Evolutionary conservation across 2,329 filamentous ascomycete genomes (phyloP).

Genomic region (Tolypocladium sp.): DNA sequence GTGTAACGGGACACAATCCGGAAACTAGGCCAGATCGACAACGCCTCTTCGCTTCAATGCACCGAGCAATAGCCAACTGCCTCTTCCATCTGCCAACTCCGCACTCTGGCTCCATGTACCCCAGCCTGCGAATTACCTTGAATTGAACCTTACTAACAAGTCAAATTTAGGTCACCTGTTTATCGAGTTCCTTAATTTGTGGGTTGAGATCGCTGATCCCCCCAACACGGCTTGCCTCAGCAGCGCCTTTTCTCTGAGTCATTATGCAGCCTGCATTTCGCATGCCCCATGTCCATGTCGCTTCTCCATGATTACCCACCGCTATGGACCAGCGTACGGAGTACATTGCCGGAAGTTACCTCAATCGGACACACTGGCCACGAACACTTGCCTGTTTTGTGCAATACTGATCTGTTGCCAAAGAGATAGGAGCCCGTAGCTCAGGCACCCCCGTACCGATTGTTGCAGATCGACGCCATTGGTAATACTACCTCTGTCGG

Average conservation of each 20-base stretch:
- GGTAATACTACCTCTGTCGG: background rate
- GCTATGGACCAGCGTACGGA: background rate
- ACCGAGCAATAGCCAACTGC: background rate
- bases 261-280: background rate
- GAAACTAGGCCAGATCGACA: background rate
- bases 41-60: background rate
- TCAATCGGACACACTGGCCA: background rate
- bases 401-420: background rate
- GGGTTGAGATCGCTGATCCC: background rate
- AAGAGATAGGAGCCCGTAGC: background rate
- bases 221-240: too few species aligned
- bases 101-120: background rate
- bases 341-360: background rate
- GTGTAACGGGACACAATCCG: background rate
- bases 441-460: background rate
- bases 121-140: background rate
- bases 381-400: background rate
- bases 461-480: background rate
- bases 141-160: background rate
- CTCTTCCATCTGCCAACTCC: background rate
- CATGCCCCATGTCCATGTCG: background rate
- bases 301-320: background rate
- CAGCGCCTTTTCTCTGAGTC: background rate
- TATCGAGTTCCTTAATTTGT: background rate
- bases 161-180: background rate